Base-by-base conservation (phyloP, 2,329 filamentous ascomycete species). In the Colletotrichum gloeosporioides region DNA sequence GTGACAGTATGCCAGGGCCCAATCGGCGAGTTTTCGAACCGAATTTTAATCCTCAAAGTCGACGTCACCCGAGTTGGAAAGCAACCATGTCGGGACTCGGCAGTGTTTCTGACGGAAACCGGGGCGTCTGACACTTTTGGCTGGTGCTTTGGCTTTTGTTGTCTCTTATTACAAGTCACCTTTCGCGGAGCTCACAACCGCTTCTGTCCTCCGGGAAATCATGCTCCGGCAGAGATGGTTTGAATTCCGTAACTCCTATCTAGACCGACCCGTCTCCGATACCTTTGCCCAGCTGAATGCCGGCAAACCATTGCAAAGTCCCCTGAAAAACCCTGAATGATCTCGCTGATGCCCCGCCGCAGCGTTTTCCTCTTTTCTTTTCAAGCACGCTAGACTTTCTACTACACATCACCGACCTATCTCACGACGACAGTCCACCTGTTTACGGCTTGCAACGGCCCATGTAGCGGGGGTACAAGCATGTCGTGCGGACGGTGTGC, bases 381-480 rank as follows among this genome's bases (percentile, higher is more conserved):
- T n/a, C n/a, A 49, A 39, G 68, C 69, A 67, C 62, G 55, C 69
- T 32, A 16, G 73, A 59, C 22, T 55, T 25, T 71, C 44, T 27
- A 59, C 68, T 12, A 29, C 32, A 39, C 49, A 6, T 25, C 55
- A 10, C 15, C 8, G 39, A 36, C n/a, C 44, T 16, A n/a, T 62
- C 16, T 31, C 16, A 13, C n/a, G 18, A 13, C 12, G 13, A 57
- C 22, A n/a, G 31, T 18, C 44, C 22, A 77, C 44, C 6, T 71
- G 34, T 80, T 85, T 87, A 96, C 82, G 94, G 94, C 86, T 93
- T 95, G 90, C 94, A 95, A 77, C 94, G 91, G 68, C 93, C 93
- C 90, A 95, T 95, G 87, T 95, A 96, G 76, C 94, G 91, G 78
- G 94, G 94, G 83, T 96, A 96, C 87, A 96, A 85, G 85, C 93